Conservation (phyloP, 768 basidiomycete species). For the Amanita muscaria region DNA sequence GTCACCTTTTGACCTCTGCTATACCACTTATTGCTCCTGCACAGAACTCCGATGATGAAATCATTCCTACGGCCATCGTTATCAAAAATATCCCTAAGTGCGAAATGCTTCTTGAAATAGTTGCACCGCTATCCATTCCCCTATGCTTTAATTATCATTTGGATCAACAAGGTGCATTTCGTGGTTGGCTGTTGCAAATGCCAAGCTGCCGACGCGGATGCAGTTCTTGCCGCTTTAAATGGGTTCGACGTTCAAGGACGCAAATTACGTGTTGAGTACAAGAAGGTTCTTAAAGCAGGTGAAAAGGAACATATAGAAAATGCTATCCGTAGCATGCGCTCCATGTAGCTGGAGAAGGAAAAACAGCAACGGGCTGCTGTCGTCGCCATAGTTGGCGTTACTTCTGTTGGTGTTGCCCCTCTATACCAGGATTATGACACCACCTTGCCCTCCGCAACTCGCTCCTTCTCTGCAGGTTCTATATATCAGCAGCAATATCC, state of each 20-base stretch:
- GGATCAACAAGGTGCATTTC: slow-evolving; percentile 92
- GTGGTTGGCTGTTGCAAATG: slow-evolving; percentile 98
- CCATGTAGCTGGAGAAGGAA: slow-evolving; percentile 91
- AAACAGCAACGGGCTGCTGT: too few species aligned
- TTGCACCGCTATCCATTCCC: slow-evolving; percentile 93
- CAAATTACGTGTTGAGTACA: slow-evolving; percentile 97
- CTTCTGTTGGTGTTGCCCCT: slow-evolving; percentile 32
- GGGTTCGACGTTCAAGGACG: slow-evolving; percentile 95
- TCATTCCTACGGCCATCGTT: slow-evolving; percentile 98
- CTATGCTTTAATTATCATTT: slow-evolving; percentile 99
- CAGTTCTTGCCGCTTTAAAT: slow-evolving; percentile 91
- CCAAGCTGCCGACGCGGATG: slow-evolving; percentile 83
- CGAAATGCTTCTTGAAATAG: slow-evolving; percentile 93
- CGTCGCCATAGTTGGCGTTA: too few species aligned
- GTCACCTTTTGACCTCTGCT: slow-evolving; percentile 36
- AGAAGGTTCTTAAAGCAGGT: slow-evolving; percentile 97
- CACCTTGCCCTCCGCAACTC: slow-evolving; percentile 53
- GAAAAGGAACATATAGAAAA: slow-evolving; percentile 99
- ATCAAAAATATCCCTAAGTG: slow-evolving; percentile 99
- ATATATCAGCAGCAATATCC: too few species aligned
- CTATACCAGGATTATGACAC: slow-evolving; percentile 72
- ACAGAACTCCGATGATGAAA: slow-evolving; percentile 67
- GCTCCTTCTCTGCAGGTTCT: slow-evolving; percentile 60
- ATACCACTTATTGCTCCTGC: slow-evolving; percentile 42
- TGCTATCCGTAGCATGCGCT: slow-evolving; percentile 95